Evolutionary conservation across 2,329 filamentous ascomycete genomes (phyloP).

Genomic region (Dichotomopilus funicola): DNA sequence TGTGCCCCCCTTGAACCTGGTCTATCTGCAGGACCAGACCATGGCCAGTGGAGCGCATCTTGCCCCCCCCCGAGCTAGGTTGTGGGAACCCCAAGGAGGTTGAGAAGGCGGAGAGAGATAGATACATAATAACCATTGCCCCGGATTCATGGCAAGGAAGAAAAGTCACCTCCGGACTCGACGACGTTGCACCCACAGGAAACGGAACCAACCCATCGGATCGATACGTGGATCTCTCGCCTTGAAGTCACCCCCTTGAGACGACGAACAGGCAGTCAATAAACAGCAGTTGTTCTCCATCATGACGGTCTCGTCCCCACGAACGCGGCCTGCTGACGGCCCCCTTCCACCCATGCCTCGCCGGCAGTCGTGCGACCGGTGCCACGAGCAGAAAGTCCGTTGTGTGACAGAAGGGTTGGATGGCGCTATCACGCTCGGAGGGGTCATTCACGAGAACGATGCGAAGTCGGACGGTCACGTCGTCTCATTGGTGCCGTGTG

Average conservation of each 20-base stretch:
- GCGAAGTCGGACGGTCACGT: slow-evolving; percentile 10
- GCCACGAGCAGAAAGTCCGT: slow-evolving; percentile 22
- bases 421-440: slow-evolving; percentile 5
- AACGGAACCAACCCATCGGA: too few species aligned
- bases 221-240: neutral
- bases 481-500: slow-evolving; percentile 13
- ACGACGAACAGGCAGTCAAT: neutral
- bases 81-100: neutral
- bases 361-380: slow-evolving; percentile 21
- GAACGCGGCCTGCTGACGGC: neutral
- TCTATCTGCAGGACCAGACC: neutral
- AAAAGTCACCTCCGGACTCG: neutral
- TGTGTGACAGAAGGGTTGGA: slow-evolving; percentile 15
- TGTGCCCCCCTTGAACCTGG: neutral
- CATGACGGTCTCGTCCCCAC: neutral
- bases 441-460: slow-evolving; percentile 10
- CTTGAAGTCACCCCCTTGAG: neutral
- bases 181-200: neutral
- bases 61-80: neutral
- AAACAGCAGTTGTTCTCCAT: neutral
- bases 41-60: neutral
- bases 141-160: neutral
- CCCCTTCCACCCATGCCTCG: slow-evolving; percentile 17
- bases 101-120: too few species aligned
- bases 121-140: neutral